A percentile compares a stretch with the other conserved stretches of the same genome.
Conservation (phyloP, 768 basidiomycete species). For the Hygrophoropsis aurantiaca region DNA sequence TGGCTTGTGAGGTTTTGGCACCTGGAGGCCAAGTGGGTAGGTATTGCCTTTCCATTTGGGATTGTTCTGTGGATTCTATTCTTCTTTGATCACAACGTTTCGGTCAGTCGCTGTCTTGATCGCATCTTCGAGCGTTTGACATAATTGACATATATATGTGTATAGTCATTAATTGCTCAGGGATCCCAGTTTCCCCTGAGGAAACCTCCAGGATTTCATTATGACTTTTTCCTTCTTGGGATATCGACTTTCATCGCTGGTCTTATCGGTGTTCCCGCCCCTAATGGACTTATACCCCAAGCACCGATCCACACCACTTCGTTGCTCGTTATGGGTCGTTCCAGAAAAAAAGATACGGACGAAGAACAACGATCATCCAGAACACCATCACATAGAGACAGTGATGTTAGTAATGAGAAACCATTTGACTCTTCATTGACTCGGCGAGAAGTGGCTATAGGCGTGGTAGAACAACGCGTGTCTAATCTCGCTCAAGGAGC, state of each 20-base stretch:
- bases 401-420: conserved; percentile 20
- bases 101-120: conserved; percentile 48
- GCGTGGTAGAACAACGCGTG: conserved; percentile 90
- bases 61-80: conserved; percentile 87
- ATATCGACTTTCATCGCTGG: conserved; percentile 88
- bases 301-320: conserved; percentile 93
- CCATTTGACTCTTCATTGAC: conserved; percentile 11
- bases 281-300: conserved; percentile 82
- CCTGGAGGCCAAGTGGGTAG: conserved; percentile 85
- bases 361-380: conserved; percentile 30
- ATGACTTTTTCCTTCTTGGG: conserved; percentile 89
- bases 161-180: conserved; percentile 90
- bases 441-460: conserved; percentile 54
- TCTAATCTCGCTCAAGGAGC: conserved; percentile 87
- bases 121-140: not conserved
- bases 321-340: conserved; percentile 64
- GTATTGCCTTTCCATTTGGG: conserved; percentile 87
- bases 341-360: conserved; percentile 37
- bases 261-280: conserved; percentile 82
- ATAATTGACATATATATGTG: conserved; percentile 2
- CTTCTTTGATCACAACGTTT: conserved; percentile 95
- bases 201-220: conserved; percentile 88
- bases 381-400: conserved; percentile 8
- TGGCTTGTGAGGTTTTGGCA: conserved; percentile 94
- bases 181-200: conserved; percentile 83